Evolutionary conservation across 805 yeast species (phyloP).

Genomic region (Metschnikowia kofuensis): DNA sequence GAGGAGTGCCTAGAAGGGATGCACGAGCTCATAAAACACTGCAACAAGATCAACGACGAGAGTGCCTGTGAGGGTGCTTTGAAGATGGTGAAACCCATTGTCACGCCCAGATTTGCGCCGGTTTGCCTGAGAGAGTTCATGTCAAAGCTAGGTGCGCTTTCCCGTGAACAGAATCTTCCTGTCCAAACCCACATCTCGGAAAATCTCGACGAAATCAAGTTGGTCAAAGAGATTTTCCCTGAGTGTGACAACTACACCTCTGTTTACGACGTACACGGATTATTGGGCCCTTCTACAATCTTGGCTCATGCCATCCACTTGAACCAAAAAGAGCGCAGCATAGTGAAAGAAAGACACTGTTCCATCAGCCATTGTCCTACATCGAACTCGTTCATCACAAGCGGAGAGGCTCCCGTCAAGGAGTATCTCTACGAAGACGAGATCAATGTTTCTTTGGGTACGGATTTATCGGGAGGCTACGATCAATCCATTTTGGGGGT

Average conservation of each 20-base stretch:
- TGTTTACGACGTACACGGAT: conserved; percentile 64
- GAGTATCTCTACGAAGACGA: conserved; percentile 50
- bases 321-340: conserved; percentile 55
- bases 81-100: conserved; percentile 59
- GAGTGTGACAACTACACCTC: conserved; percentile 64
- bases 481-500: conserved; percentile 38
- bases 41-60: conserved; percentile 51
- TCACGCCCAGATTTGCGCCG: conserved; percentile 95
- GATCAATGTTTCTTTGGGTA: conserved; percentile 69
- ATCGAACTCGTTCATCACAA: conserved; percentile 80
- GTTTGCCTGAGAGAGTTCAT: conserved; percentile 68
- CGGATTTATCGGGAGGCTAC: conserved; percentile 44
- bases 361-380: conserved; percentile 94
- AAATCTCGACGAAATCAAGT: conserved; percentile 66
- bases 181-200: conserved; percentile 93
- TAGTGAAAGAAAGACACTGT: conserved; percentile 52
- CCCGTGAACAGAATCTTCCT: conserved; percentile 51
- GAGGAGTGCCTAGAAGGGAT: conserved; percentile 57
- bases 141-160: conserved; percentile 56
- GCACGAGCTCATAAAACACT: conserved; percentile 51
- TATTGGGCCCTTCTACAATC: conserved; percentile 65
- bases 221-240: conserved; percentile 75
- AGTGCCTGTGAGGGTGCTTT: conserved; percentile 24
- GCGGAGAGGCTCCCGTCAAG: conserved; percentile 86
- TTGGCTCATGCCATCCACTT: conserved; percentile 90